Base-by-base conservation (phyloP, 1,139 yeast genomes). In the Scheffersomyces segobiensis region DNA sequence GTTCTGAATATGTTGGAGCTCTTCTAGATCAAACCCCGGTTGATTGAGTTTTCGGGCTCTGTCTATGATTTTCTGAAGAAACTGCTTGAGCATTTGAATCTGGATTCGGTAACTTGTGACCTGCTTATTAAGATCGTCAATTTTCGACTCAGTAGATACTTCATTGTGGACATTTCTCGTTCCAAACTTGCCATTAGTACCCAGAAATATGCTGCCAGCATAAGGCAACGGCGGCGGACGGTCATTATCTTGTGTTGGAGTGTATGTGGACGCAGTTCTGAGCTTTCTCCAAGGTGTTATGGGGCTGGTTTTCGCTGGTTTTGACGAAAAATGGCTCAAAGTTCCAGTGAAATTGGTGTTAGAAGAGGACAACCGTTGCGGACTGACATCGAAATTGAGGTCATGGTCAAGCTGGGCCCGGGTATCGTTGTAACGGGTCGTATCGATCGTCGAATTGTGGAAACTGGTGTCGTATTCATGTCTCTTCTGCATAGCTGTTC, bases 61-160 rank as follows among this genome's bases (percentile, higher is more conserved):
- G 63, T 67, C 84, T 39, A 71, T 77, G 55, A 78, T 61, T 54
- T 71, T 72, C 56, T 77, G 83, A 3, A 81, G 64, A 56, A 80
- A 80, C 57, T 77, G 78, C 62, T 76, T 77, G 70, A 79, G 76
- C 56, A 80, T 71, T 63, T 75, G 72, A 49, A 81, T 73, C 63
- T 81, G 83, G 42, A 81, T 77, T 55, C 76, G 73, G 63, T 79
- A 80, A 20, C 80, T 75, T 0, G 81, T 74, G 50, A 81, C 69
- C 61, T 80, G 78, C 57, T 76, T 77, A 54, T 74, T 76, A 20
- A 79, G 67, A 3, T 77, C 77, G 50, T 75, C 76, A 3, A 75
- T 67, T 56, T 71, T 70, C 49, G 64, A 42, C 3, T 63, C 62
- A 1, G 65, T 58, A 5, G 65, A 62, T 39, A 62, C 63, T 24